These are phyloP conservation scores for Metarhizium rileyi DNA, from an alignment of 2,329 filamentous ascomycete genomes.

Conservation along the genomic window DNA sequence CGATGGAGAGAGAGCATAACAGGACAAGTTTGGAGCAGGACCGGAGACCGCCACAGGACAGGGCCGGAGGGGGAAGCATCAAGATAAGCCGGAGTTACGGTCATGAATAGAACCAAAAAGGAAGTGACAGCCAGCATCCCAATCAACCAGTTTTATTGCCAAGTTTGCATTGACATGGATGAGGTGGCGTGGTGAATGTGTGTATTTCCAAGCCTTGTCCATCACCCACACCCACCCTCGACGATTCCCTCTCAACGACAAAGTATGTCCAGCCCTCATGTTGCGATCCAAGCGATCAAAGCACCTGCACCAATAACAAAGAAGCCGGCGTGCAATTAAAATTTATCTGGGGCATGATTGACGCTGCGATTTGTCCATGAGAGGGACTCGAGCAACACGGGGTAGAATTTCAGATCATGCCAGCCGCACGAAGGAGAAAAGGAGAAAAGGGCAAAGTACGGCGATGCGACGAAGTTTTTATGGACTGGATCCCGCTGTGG, in stretches of 20 bases:
- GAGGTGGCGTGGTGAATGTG: background rate
- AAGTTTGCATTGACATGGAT: background rate
- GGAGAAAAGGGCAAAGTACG: slow-evolving; percentile 30
- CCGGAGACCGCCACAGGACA: no score
- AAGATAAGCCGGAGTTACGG: background rate
- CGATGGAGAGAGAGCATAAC: background rate
- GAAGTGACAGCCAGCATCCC: background rate
- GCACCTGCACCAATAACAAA: slow-evolving; percentile 33
- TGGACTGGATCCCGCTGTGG: slow-evolving; percentile 1
- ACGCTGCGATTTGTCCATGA: slow-evolving; percentile 55
- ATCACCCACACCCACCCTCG: no score
- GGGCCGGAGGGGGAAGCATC: background rate
- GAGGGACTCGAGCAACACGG: slow-evolving; percentile 70
- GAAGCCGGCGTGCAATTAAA: slow-evolving; percentile 65
- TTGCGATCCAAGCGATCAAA: slow-evolving; percentile 19
- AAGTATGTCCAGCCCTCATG: slow-evolving; percentile 9
- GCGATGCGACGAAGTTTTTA: slow-evolving; percentile 21
- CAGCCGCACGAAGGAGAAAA: slow-evolving; percentile 70
- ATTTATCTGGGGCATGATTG: slow-evolving; percentile 69
- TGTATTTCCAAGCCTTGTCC: no score
- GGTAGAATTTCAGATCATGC: slow-evolving; percentile 56
- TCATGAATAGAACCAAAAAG: background rate
- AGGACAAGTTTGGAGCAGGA: no score
- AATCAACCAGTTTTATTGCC: no score
- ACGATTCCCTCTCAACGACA: background rate